These are phyloP conservation scores for Monilinia laxa DNA, from an alignment of 2,329 filamentous ascomycete species.

Conservation along the genomic window DNA sequence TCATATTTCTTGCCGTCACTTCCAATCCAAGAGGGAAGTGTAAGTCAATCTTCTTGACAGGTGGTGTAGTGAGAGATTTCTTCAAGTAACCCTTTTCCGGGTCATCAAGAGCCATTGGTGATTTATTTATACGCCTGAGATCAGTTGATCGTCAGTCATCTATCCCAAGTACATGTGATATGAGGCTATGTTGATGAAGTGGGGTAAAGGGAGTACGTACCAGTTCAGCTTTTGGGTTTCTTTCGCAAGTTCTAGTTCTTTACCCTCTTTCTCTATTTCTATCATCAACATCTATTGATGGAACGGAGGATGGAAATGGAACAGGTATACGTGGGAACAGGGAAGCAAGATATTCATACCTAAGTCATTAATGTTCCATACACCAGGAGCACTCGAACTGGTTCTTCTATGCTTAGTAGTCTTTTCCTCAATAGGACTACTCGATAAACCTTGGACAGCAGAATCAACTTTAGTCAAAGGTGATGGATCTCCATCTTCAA, in stretches of 20 bases:
- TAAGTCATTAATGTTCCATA: slow-evolving; percentile 82
- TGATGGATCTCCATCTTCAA: slow-evolving; percentile 26
- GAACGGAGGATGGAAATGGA: neutral
- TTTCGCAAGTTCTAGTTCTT: slow-evolving; percentile 68
- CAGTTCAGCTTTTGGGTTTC: slow-evolving; percentile 89
- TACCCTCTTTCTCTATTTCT: slow-evolving; percentile 66
- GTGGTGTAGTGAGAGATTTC: slow-evolving; percentile 74
- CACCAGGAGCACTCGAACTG: slow-evolving; percentile 71
- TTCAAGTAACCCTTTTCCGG: slow-evolving; percentile 69
- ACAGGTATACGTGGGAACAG: neutral
- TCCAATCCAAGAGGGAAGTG: slow-evolving; percentile 86
- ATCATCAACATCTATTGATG: neutral
- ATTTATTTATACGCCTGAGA: slow-evolving; percentile 91
- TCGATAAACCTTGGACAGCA: slow-evolving; percentile 75
- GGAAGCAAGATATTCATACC: slow-evolving; percentile 54
- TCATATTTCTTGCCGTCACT: slow-evolving; percentile 85
- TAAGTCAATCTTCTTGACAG: slow-evolving; percentile 91
- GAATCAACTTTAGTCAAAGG: slow-evolving; percentile 88
- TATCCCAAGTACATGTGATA: neutral
- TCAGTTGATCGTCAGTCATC: slow-evolving; percentile 26
- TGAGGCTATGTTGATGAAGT: neutral
- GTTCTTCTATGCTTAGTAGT: slow-evolving; percentile 65
- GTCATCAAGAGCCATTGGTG: slow-evolving; percentile 74
- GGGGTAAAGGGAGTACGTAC: slow-evolving; percentile 52
- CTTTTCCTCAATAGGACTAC: slow-evolving; percentile 65